Conservation (phyloP, 2,329 filamentous ascomycete species). For the Pestalotiopsis sp. region DNA sequence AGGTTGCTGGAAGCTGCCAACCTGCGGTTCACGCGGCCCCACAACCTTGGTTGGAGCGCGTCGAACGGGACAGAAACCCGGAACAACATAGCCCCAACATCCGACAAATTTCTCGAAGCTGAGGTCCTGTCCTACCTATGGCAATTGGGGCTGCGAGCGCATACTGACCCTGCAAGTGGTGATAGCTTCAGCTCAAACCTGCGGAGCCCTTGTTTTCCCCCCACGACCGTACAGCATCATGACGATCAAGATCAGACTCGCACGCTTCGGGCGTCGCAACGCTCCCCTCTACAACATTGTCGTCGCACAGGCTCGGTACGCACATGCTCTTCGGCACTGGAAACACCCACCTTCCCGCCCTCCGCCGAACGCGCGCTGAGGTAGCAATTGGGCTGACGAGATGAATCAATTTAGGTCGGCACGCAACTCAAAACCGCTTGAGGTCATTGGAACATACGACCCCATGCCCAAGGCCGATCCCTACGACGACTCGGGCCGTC, state of each 20-base stretch:
- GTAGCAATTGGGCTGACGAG: neutral
- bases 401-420: conserved; percentile 64
- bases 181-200: neutral
- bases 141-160: neutral
- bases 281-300: conserved; percentile 98
- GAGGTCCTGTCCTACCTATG: neutral
- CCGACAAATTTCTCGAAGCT: conserved; percentile 10
- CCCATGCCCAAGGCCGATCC: conserved; percentile 66
- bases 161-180: neutral
- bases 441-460: conserved; percentile 85
- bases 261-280: conserved; percentile 88
- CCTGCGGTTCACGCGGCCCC: neutral
- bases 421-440: conserved; percentile 84
- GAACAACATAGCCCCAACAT: conserved; percentile 8
- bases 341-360: neutral
- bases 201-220: neutral
- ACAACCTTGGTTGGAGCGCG: neutral
- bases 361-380: neutral
- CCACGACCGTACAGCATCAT: neutral
- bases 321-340: neutral
- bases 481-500: conserved; percentile 63
- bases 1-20: neutral
- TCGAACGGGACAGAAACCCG: neutral
- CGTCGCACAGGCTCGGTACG: conserved; percentile 86
- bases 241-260: conserved; percentile 79